These are phyloP conservation scores for Mycena albidolilacea DNA, from an alignment of 768 basidiomycete species.

Conservation along the genomic window DNA sequence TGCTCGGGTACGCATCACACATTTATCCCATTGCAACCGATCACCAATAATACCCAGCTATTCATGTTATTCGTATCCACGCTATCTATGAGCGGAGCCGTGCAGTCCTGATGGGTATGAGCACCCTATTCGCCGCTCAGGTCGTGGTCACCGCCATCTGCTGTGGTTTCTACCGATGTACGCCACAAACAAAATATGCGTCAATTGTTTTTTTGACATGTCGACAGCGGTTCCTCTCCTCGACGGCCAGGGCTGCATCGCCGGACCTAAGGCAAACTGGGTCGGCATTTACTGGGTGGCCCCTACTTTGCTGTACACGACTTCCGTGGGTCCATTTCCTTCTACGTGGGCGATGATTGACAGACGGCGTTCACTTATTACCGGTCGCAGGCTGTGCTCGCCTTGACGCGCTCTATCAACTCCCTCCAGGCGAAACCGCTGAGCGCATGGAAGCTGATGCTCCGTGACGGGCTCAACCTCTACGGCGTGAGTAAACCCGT, in stretches of 20 bases:
- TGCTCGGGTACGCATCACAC: slow-evolving; percentile 64
- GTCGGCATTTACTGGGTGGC: slow-evolving; percentile 90
- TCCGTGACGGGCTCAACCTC: slow-evolving; percentile 90
- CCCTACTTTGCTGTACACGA: slow-evolving; percentile 80
- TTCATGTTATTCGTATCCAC: slow-evolving; percentile 84
- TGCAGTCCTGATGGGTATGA: slow-evolving; percentile 68
- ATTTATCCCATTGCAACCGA: not conserved
- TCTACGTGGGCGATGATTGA: not conserved
- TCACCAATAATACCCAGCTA: slow-evolving; percentile 52
- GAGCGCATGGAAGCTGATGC: slow-evolving; percentile 88
- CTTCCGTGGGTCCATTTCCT: slow-evolving; percentile 63
- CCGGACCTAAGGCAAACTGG: slow-evolving; percentile 85
- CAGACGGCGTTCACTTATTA: slow-evolving; percentile 5
- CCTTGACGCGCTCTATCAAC: slow-evolving; percentile 69
- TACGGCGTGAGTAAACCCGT: slow-evolving; percentile 69
- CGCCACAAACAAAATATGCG: slow-evolving; percentile 39
- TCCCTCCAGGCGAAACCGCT: slow-evolving; percentile 73
- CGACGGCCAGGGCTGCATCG: slow-evolving; percentile 88
- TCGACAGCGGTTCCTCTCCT: slow-evolving; percentile 74
- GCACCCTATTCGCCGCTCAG: slow-evolving; percentile 75
- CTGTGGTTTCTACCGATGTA: slow-evolving; percentile 86
- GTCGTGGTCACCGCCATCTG: slow-evolving; percentile 79
- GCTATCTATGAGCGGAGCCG: slow-evolving; percentile 83
- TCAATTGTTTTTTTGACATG: not conserved
- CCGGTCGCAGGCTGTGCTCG: slow-evolving; percentile 69